Conservation (phyloP, 331 rosid genomes). For the Stylosanthes scabra region DNA sequence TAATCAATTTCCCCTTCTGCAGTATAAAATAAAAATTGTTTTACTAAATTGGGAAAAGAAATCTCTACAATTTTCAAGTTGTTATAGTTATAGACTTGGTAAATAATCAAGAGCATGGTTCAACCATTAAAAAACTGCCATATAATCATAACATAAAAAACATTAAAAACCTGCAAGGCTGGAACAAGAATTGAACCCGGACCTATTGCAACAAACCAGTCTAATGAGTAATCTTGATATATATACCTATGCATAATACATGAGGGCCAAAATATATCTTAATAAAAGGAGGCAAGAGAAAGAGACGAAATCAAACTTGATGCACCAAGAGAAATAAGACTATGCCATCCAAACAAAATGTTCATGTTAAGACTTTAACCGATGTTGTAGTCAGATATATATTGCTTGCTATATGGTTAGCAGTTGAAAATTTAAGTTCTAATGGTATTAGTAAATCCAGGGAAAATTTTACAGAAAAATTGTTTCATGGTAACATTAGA, state of each 20-base stretch:
- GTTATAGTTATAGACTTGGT: slow-evolving; percentile 12
- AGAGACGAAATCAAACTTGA: not conserved
- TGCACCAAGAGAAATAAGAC: not conserved
- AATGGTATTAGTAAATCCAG: not conserved
- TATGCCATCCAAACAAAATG: not conserved
- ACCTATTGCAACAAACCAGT: slow-evolving; percentile 20
- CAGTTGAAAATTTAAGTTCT: slow-evolving; percentile 13
- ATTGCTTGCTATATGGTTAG: not conserved
- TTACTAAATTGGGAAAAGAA: slow-evolving; percentile 27
- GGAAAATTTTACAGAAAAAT: not conserved
- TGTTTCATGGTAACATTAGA: slow-evolving; percentile 3
- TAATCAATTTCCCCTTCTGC: slow-evolving; percentile 89
- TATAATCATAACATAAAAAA: not conserved
- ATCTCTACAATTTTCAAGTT: not conserved
- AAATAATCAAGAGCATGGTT: slow-evolving; percentile 15
- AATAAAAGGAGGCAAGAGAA: slow-evolving; percentile 7
- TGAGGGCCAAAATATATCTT: slow-evolving; percentile 19
- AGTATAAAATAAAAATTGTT: not conserved
- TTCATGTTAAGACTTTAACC: not conserved
- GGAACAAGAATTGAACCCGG: not conserved
- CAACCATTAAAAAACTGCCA: slow-evolving; percentile 18
- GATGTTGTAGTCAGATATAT: not conserved
- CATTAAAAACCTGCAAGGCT: not conserved
- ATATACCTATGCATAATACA: too few species aligned
- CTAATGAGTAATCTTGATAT: slow-evolving; percentile 25